phyloP scores from a whole-genome alignment of 2,329 filamentous ascomycete genomes.

The Geoglossum cookeanum region DNA sequence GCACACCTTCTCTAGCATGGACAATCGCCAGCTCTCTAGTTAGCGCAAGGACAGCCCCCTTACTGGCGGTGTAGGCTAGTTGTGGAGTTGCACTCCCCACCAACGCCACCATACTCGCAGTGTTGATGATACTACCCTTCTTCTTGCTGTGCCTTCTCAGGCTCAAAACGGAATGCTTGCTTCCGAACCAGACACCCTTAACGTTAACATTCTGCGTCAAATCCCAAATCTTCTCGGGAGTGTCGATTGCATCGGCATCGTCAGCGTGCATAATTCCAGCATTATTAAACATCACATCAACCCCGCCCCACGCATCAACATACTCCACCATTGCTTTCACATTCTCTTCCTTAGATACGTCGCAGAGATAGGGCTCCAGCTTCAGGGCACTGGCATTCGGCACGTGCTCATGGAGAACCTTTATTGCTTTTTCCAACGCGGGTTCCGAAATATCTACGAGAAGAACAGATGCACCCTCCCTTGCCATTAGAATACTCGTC shows the following conservation, averaged over 20 bases:
- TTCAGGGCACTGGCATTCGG: slow-evolving; percentile 31
- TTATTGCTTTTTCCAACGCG: slow-evolving; percentile 56
- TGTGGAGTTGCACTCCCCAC: slow-evolving; percentile 78
- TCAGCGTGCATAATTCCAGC: slow-evolving; percentile 88
- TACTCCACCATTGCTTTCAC: slow-evolving; percentile 56
- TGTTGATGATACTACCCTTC: slow-evolving; percentile 75
- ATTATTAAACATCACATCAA: slow-evolving; percentile 94
- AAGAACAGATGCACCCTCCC: slow-evolving; percentile 70
- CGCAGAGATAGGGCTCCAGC: slow-evolving; percentile 46
- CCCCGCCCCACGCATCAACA: slow-evolving; percentile 66
- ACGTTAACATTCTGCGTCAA: slow-evolving; percentile 88
- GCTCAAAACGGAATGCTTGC: slow-evolving; percentile 74
- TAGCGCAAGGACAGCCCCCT: slow-evolving; percentile 78
- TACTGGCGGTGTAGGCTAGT: slow-evolving; percentile 82
- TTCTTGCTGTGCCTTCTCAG: slow-evolving; percentile 65
- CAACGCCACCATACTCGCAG: slow-evolving; percentile 70
- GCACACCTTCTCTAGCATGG: slow-evolving; percentile 64
- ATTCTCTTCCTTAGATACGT: slow-evolving; percentile 72
- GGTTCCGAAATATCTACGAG: slow-evolving; percentile 70
- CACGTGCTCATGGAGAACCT: slow-evolving; percentile 56
- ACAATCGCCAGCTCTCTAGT: slow-evolving; percentile 84
- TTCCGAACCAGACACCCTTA: slow-evolving; percentile 94
- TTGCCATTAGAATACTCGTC: slow-evolving; percentile 73
- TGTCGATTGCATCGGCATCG: slow-evolving; percentile 63
- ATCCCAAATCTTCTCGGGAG: slow-evolving; percentile 83